A percentile compares a stretch with the other conserved stretches of the same genome.
Conservation (phyloP, 768 basidiomycete species). For the Hericium coralloides region DNA sequence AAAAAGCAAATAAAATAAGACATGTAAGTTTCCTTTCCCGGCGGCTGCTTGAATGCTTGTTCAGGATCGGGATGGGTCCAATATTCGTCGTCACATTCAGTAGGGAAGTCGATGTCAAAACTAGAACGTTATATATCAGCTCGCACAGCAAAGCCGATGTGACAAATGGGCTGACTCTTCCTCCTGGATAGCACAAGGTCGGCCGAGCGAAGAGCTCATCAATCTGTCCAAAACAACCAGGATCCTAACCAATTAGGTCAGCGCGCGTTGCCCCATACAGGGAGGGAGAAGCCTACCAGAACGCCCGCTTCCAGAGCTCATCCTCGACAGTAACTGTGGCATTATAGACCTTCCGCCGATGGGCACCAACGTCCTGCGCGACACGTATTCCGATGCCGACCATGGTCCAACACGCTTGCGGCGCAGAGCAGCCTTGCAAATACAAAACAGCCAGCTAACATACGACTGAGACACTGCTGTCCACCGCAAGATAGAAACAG, state of each 20-base stretch:
- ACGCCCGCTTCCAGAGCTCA: conserved; percentile 68
- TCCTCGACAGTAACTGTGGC: conserved; percentile 40
- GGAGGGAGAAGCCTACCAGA: conserved; percentile 33
- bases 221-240: conserved; percentile 39
- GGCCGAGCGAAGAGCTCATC: conserved; percentile 44
- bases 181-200: conserved; percentile 67
- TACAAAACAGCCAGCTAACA: conserved; percentile 26
- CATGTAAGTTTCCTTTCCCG: conserved; percentile 42
- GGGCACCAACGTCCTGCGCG: conserved; percentile 70
- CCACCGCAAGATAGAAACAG: conserved; percentile 18
- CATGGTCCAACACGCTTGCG: conserved; percentile 48
- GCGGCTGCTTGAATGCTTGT: conserved; percentile 51
- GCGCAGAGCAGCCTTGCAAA: conserved; percentile 36
- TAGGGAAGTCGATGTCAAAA: conserved; percentile 15
- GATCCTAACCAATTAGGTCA: conserved; percentile 28
- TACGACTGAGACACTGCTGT: conserved; percentile 15
- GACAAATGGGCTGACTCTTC: conserved; percentile 46
- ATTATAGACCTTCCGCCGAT: conserved; percentile 39
- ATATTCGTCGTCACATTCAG: conserved; percentile 14
- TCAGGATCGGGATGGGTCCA: conserved; percentile 12
- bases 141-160: background rate
- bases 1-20: conserved; percentile 47
- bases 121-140: conserved; percentile 12
- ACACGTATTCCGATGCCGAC: conserved; percentile 59
- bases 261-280: background rate